These are phyloP conservation scores for Aspergillus indologenus DNA, from an alignment of 495 filamentous ascomycete genomes.

Conservation along the genomic window DNA sequence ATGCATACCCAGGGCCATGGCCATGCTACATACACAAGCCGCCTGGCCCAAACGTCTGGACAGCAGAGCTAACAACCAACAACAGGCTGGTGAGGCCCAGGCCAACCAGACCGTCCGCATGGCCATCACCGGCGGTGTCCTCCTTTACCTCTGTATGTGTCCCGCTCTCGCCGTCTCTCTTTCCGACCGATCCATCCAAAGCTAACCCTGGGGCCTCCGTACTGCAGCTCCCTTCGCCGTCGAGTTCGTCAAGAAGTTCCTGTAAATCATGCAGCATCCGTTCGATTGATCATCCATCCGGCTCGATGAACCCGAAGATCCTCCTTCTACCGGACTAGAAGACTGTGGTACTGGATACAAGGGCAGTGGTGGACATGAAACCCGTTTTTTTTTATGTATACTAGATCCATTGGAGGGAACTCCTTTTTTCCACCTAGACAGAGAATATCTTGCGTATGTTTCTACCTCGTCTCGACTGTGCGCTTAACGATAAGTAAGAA, in stretches of 20 bases:
- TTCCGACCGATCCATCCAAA: background rate
- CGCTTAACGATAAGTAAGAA: background rate
- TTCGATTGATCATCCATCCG: background rate
- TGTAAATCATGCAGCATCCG: conserved; percentile 48
- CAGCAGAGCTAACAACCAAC: conserved; percentile 2
- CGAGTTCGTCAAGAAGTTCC: conserved; percentile 70
- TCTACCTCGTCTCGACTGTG: background rate
- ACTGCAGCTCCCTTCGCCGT: conserved; percentile 80
- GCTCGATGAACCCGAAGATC: background rate
- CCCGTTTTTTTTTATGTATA: background rate
- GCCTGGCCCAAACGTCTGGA: background rate
- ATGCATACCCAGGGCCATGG: too few species aligned
- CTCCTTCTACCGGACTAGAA: background rate
- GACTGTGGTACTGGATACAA: background rate
- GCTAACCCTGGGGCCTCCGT: background rate
- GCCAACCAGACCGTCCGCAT: conserved; percentile 64
- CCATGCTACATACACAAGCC: conserved; percentile 2
- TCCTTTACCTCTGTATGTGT: conserved; percentile 79
- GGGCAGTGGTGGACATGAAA: too few species aligned
- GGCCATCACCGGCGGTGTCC: conserved; percentile 57
- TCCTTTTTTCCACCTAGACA: background rate
- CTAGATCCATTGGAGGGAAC: background rate
- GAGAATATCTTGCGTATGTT: background rate
- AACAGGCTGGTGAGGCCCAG: conserved; percentile 63
- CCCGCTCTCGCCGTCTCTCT: background rate